Evolutionary conservation across 495 filamentous ascomycete species (phyloP), one percentile per base, ranked within the genome.

Genomic region (Lichenothelia convexa): DNA sequence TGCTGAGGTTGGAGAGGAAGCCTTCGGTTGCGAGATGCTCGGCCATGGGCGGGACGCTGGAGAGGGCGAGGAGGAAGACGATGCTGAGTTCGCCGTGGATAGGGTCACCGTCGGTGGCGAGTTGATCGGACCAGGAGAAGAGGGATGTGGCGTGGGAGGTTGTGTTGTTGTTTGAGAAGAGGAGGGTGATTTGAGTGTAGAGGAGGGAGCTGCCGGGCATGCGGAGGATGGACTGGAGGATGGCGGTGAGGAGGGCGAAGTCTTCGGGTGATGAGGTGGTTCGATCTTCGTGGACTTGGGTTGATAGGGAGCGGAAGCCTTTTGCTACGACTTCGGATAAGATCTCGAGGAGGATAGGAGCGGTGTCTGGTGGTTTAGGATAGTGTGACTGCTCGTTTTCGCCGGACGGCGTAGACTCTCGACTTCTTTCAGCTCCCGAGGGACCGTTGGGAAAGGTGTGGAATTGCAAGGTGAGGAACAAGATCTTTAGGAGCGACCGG

Each of bases 101-200:
- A n/a, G 89, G 91, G 44, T 97, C 87, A 20, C 75, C 73, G 35
- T 73, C 69, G 11, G 32, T 36, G 12, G 56, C 55, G 30, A 89
- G 65, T 42, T 75, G 73, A 54, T 95, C 82, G 12, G 89, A 73
- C 91, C 91, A 99, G 4, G 82, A 92, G 55, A 91, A 94, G 34
- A 99, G 65, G 9, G 80, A 81, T 12, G 76, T 75, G 0, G 84
- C 85, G 34, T 80, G 75, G 42, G 86, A 76, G n/a, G 75, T 66
- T 2, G 75, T 73, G 37, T 65, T 61, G 36, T 68, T 64, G 23
- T 73, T 64, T 9, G 65, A 52, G 38, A 89, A 70, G 49, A 78
- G 66, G 26, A 69, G 53, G 18, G 65, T 57, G 47, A 80, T 62
- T 45, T 73, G 70, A 31, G 68, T 68, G 45, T 75, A 62, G 43